Evolutionary conservation across 192 early-diverging fungal species (phyloP), one percentile per base, ranked within the genome.

Genomic region (Backusella liffmaniae): DNA sequence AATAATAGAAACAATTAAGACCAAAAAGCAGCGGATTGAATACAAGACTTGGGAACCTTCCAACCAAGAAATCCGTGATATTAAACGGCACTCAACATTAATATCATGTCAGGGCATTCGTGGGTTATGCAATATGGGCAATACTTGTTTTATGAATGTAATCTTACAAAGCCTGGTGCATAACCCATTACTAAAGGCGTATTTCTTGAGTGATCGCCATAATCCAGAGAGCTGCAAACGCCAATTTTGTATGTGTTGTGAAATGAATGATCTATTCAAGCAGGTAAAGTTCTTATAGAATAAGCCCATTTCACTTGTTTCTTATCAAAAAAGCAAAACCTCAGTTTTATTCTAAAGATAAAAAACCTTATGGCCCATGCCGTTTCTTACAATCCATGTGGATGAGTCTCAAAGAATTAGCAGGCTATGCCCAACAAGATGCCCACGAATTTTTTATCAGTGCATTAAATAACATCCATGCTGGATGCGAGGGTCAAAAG

Each of bases 391-490:
- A 92, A 75, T 78, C 93, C 13, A 92, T 99, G 88, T 99, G 98
- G 98, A 88, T 92, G 77, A 90, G 93, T 15, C 91, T 92, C 32
- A 86, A 89, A 53, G 91, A 97, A 62, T 83, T 99, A 35, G 96
- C 98, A 18, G 93, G 96, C 9, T 97, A 97, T 74, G 90, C 92
- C 15, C 96, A 98, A 83, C 97, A 99, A 80, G 97, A 98, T 74
- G 96, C 97, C 1, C 98, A 99, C 80, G 98, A 99, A 74, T 99
- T 97, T 73, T 95, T 99, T 76, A 96, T 98, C 51, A 91, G 95
- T 12, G 84, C 94, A 6, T 78, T 98, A 67, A 94, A 98, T 76
- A 85, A 91, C 67, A 91, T 99, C 72, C 98, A 99, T 75, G 86
- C 82, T 35, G 87, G 76, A 73, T 93, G 78, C 42, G 81, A 76